Evolutionary conservation across 805 yeast species (phyloP).

Genomic region (Pichia occidentalis): DNA sequence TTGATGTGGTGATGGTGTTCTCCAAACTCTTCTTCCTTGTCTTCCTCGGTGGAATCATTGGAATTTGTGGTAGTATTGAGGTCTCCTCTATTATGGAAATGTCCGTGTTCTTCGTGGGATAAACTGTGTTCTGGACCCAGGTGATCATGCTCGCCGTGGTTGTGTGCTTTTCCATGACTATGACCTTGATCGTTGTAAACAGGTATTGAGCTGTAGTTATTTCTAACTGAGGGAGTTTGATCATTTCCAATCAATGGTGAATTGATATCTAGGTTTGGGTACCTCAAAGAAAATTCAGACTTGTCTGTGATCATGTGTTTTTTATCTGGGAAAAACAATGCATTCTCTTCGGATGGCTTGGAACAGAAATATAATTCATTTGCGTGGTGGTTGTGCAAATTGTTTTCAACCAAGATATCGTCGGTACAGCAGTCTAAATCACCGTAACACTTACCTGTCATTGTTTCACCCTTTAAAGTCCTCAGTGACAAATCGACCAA

Average conservation of each 20-base stretch:
- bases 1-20: conserved; percentile 68
- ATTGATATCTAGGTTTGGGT: conserved; percentile 27
- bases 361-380: conserved; percentile 29
- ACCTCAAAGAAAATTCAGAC: conserved; percentile 22
- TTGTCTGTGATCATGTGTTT: conserved; percentile 22
- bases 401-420: conserved; percentile 21
- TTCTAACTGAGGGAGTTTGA: neutral
- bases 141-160: too few species aligned
- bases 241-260: conserved; percentile 25
- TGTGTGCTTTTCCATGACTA: conserved; percentile 9
- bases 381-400: conserved; percentile 16
- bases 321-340: conserved; percentile 26
- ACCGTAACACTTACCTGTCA: conserved; percentile 31
- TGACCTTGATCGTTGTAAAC: neutral
- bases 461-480: conserved; percentile 23
- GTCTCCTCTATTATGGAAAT: too few species aligned
- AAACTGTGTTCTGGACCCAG: too few species aligned
- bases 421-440: conserved; percentile 24
- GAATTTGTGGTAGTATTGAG: too few species aligned
- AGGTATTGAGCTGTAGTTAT: neutral
- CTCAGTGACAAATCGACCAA: conserved; percentile 28
- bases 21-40: conserved; percentile 14
- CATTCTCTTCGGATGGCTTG: conserved; percentile 29
- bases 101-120: too few species aligned
- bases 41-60: conserved; percentile 1